Conservation (phyloP, 1,284 basidiomycete species). For the Thecaphora thlaspeos region DNA sequence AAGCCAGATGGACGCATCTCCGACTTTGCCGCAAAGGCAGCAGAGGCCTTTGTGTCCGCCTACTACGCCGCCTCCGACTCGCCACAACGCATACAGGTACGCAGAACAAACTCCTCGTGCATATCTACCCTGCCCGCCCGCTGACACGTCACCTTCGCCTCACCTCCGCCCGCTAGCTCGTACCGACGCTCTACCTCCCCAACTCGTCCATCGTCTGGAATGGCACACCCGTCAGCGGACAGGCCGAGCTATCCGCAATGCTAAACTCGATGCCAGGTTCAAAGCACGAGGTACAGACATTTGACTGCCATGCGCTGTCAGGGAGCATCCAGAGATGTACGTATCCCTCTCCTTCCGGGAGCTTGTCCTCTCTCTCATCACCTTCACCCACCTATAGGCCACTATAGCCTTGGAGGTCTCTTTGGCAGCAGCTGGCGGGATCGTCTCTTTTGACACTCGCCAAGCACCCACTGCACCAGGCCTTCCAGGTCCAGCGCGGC, state of each 20-base stretch:
- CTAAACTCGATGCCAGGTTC: slow-evolving; percentile 51
- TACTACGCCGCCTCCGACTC: slow-evolving; percentile 56
- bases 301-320: slow-evolving; percentile 52
- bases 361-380: no score
- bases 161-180: slow-evolving; percentile 23
- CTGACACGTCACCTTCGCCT: no score
- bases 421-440: no score
- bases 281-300: slow-evolving; percentile 53
- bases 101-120: no score
- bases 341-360: slow-evolving; percentile 1
- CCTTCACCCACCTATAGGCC: no score
- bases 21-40: slow-evolving; percentile 51
- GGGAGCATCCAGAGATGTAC: slow-evolving; percentile 38
- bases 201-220: slow-evolving; percentile 56
- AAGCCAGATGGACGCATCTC: slow-evolving; percentile 15
- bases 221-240: slow-evolving; percentile 53
- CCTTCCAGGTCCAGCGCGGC: no score
- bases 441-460: no score
- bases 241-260: slow-evolving; percentile 40
- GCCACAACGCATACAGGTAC: slow-evolving; percentile 43
- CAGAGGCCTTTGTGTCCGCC: slow-evolving; percentile 53
- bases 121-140: no score
- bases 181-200: slow-evolving; percentile 50
- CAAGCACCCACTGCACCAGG: no score
- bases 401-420: no score